phyloP scores from a whole-genome alignment of 495 filamentous ascomycete genomes.

The Penicillium longicatenatum region DNA sequence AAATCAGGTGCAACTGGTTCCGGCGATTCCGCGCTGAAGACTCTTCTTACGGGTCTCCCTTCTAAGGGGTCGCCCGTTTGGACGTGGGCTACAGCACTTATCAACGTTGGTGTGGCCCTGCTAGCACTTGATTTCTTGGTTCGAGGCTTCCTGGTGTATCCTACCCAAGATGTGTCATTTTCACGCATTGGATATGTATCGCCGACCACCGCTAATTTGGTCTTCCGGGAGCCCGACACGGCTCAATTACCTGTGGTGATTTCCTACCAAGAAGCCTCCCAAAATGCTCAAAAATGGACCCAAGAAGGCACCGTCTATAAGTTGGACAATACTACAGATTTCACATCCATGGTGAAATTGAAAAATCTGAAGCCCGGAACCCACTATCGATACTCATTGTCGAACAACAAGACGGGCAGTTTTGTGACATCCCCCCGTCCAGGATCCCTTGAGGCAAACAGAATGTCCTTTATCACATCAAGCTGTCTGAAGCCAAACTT shows the following conservation, averaged over 20 bases:
- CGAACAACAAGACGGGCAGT: slow-evolving; percentile 77
- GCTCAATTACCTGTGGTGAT: slow-evolving; percentile 74
- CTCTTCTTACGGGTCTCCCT: slow-evolving; percentile 76
- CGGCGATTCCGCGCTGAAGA: slow-evolving; percentile 50
- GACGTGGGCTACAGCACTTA: slow-evolving; percentile 60
- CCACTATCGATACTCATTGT: slow-evolving; percentile 77
- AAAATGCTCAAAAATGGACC: slow-evolving; percentile 55
- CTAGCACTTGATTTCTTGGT: slow-evolving; percentile 75
- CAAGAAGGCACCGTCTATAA: slow-evolving; percentile 61
- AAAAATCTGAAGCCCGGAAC: slow-evolving; percentile 58
- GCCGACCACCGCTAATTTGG: slow-evolving; percentile 72
- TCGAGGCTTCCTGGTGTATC: slow-evolving; percentile 65
- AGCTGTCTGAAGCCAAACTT: slow-evolving; percentile 90
- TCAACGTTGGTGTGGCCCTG: slow-evolving; percentile 68
- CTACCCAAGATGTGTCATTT: slow-evolving; percentile 76
- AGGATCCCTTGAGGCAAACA: slow-evolving; percentile 60
- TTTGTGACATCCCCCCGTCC: slow-evolving; percentile 71
- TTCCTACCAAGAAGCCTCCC: slow-evolving; percentile 52
- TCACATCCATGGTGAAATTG: slow-evolving; percentile 65
- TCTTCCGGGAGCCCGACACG: slow-evolving; percentile 80
- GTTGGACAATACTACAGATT: slow-evolving; percentile 79
- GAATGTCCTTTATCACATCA: slow-evolving; percentile 85
- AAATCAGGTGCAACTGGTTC: slow-evolving; percentile 4
- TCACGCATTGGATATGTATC: slow-evolving; percentile 85
- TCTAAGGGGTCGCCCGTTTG: slow-evolving; percentile 57